Evolutionary conservation across 106 monocot genomes (phyloP), one percentile per base, ranked within the genome.

Genomic region (Dendrobium catenatum): DNA sequence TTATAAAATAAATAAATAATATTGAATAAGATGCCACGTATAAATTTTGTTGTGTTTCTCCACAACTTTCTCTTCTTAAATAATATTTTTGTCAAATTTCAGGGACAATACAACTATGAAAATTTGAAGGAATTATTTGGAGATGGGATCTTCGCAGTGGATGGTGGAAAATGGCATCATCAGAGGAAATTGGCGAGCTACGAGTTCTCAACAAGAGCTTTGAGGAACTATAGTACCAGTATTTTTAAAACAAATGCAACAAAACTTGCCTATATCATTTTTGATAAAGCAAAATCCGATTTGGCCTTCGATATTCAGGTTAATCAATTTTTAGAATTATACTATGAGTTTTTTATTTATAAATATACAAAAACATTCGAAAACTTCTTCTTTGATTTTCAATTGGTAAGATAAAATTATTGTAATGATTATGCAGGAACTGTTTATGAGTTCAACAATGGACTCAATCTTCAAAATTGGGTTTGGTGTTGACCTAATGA

Each of bases 191-290:
- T 82, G 17, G 82, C 82, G 24, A 66, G 76, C 76, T 66, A 59
- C 19, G 82, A 82, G 61, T 82, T 82, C 64, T 82, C 82, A 0
- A 24, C 76, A 20, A 82, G 61, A 56, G 76, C 59, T 4, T 46
- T 82, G 19, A 27, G 55, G 24, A 73, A 75, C 48, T 26, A 20
- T 75, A 29, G 22, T 24, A 16, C 4, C 20, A 77, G 40, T 9
- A 74, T 86, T 7, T 89, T 89, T 66, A 47, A 79, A 49, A 55
- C 6, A 17, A 86, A 81, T 51, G 89, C 86, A 40, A 19, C 46
- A 0, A 85, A 80, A 26, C 75, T 89, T 22, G 66, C 77, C 1
- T 18, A 24, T 18, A 80, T 22, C 10, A 56, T 82, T 5, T 22
- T 79, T 8, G 66, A 67, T 11, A 66, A 72, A 6, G 87, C 85